Percentiles rank a stretch among this genome's conserved stretches.
These are phyloP conservation scores for Byssothecium circinans DNA, from an alignment of 2,329 filamentous ascomycete genomes.

Conservation along the genomic window DNA sequence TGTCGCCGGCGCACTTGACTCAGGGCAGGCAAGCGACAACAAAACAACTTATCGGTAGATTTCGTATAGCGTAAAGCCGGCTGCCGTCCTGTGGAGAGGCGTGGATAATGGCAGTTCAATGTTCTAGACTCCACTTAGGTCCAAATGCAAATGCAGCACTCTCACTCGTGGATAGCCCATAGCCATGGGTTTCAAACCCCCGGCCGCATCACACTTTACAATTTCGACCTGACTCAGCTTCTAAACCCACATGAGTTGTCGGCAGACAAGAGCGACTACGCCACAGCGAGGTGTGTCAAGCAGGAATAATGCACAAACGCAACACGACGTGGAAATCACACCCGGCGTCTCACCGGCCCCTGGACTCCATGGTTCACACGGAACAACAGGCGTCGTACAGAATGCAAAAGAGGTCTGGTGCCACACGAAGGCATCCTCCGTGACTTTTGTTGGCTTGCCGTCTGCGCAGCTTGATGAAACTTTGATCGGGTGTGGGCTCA, in stretches of 20 bases:
- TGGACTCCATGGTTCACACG: no score
- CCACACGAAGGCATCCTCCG: no score
- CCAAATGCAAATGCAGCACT: conserved; percentile 28
- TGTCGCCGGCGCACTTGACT: conserved; percentile 6
- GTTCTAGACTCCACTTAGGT: conserved; percentile 35
- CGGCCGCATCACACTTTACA: conserved; percentile 1
- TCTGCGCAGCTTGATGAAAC: conserved; percentile 19
- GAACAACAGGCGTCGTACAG: background rate
- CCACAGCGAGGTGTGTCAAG: no score
- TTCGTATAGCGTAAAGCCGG: conserved; percentile 11
- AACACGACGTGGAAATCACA: background rate
- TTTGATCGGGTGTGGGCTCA: conserved; percentile 16
- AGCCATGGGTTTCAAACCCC: conserved; percentile 24
- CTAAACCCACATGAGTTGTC: conserved; percentile 1
- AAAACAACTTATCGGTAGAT: conserved; percentile 19
- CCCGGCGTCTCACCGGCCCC: no score
- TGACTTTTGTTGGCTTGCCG: background rate
- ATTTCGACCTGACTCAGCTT: conserved; percentile 16
- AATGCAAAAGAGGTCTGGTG: no score
- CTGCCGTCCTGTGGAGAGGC: conserved; percentile 20
- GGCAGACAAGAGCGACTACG: conserved; percentile 4
- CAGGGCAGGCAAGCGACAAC: conserved; percentile 9
- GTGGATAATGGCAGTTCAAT: conserved; percentile 27
- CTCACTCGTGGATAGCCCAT: conserved; percentile 30
- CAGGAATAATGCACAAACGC: background rate